Evolutionary conservation across 768 basidiomycete genomes (phyloP), one percentile per base, ranked within the genome.

Genomic region (Tephrocybe sp.): DNA sequence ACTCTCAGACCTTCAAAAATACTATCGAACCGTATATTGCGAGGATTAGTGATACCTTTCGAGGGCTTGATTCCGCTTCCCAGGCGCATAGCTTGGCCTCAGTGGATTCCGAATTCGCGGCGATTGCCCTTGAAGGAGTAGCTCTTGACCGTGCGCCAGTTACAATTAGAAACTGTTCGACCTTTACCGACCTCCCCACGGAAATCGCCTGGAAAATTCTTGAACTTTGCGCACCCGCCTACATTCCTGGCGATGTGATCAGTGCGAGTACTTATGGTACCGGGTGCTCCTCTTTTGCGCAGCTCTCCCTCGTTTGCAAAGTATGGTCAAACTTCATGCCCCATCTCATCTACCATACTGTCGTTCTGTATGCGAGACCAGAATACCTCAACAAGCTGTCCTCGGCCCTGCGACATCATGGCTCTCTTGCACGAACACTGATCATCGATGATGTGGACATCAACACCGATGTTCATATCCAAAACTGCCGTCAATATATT

Each of bases 151-250:
- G 40, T 34, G 9, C 2, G 18, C 18, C 12, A 18, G 3, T 9
- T 24, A 5, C 16, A 27, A 3, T 21, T 26, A 19, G 3, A 18
- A 7, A n/a, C 32, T 34, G n/a, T 32, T 15, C 19, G 22, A 24
- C 18, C 1, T 52, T 52, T 31, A 18, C 4, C 19, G 26, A 27
- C 21, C 51, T 52, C n/a, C 51, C 51, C 5, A 46, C 44, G 34
- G 51, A 52, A 24, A 41, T 38, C n/a, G 44, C 44, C 9, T 52
- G 37, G 51, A 46, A 52, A 40, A 52, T 47, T 9, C 21, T 52
- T 1, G 28, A 34, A 5, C 35, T 37, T 18, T 44, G 45, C 38
- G 27, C 19, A 19, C 51, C 51, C 4, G 32, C 15, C 9, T 46
- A 46, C 25, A 16, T 12, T 16, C 24, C 49, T 1, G 24, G 16